phyloP scores from a whole-genome alignment of 2,329 filamentous ascomycete species.

The Apiospora arundinis region DNA sequence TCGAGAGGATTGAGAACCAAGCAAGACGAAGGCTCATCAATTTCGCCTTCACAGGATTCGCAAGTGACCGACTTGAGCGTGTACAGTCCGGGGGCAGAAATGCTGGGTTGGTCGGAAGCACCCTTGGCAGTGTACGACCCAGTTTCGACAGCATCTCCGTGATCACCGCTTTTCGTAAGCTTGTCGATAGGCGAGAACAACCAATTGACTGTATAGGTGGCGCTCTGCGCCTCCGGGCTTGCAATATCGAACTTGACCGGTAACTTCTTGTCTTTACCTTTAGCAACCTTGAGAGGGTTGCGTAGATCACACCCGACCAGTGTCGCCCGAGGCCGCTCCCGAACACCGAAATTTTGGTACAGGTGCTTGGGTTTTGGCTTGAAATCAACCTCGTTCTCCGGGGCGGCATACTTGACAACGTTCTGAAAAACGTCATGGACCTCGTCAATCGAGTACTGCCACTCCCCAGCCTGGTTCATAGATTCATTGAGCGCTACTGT shows the following conservation, averaged over 20 bases:
- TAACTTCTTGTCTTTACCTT: constrained; percentile 69
- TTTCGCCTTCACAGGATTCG: constrained; percentile 82
- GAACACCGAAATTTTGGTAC: constrained; percentile 81
- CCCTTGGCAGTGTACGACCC: constrained; percentile 68
- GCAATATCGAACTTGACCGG: constrained; percentile 74
- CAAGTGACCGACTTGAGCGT: constrained; percentile 81
- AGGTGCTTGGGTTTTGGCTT: constrained; percentile 67
- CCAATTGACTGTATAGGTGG: constrained; percentile 77
- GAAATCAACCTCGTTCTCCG: constrained; percentile 71
- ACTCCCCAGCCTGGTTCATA: constrained; percentile 77
- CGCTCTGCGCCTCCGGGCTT: constrained; percentile 63
- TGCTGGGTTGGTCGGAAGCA: constrained; percentile 67
- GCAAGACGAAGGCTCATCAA: constrained; percentile 94
- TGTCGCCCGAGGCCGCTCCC: constrained; percentile 79
- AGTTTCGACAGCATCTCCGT: constrained; percentile 63
- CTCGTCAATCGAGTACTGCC: constrained; percentile 91
- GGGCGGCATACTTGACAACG: constrained; percentile 72
- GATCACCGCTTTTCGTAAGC: constrained; percentile 72
- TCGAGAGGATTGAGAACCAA: constrained; percentile 89
- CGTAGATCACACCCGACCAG: constrained; percentile 80
- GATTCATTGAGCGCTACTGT: constrained; percentile 90
- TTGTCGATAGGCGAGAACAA: constrained; percentile 79
- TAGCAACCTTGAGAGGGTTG: constrained; percentile 82
- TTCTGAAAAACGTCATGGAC: constrained; percentile 93
- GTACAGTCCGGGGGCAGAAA: constrained; percentile 84